A percentile compares a stretch with the other conserved stretches of the same genome.
phyloP scores from a whole-genome alignment of 768 basidiomycete genomes.

The Clathrus columnatus region DNA sequence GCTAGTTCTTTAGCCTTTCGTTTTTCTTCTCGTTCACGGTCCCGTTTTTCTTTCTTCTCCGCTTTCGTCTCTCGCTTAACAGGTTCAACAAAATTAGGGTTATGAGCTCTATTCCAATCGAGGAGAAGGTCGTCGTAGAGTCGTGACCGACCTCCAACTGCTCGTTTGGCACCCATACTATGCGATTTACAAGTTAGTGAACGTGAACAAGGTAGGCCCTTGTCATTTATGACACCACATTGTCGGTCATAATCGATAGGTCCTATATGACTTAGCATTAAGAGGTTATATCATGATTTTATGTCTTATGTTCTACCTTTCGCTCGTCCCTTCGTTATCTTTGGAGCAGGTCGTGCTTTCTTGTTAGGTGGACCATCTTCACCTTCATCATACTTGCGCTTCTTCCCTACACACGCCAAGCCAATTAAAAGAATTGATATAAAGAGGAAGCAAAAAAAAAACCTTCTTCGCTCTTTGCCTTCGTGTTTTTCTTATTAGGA shows the following conservation, averaged over 20 bases:
- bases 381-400: slow-evolving; percentile 70
- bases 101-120: slow-evolving; percentile 85
- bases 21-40: slow-evolving; percentile 74
- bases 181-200: slow-evolving; percentile 98
- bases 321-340: slow-evolving; percentile 67
- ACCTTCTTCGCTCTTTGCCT: slow-evolving; percentile 41
- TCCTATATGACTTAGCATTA: slow-evolving; percentile 22
- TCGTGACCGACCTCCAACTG: slow-evolving; percentile 78
- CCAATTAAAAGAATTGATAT: slow-evolving; percentile 4
- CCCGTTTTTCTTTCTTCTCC: slow-evolving; percentile 79
- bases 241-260: slow-evolving; percentile 88
- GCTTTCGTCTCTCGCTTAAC: slow-evolving; percentile 81
- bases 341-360: slow-evolving; percentile 59
- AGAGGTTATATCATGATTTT: not conserved
- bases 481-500: slow-evolving; percentile 44
- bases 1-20: slow-evolving; percentile 46
- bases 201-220: slow-evolving; percentile 83
- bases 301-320: slow-evolving; percentile 33
- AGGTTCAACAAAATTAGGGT: slow-evolving; percentile 83
- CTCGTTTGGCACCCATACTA: slow-evolving; percentile 92
- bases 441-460: slow-evolving; percentile 2
- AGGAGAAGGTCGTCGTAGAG: slow-evolving; percentile 79
- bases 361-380: slow-evolving; percentile 66
- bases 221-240: slow-evolving; percentile 97
- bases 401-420: slow-evolving; percentile 35